Evolutionary conservation across 164 flowering plant genomes (phyloP).

Genomic region (Berberis vulgaris): DNA sequence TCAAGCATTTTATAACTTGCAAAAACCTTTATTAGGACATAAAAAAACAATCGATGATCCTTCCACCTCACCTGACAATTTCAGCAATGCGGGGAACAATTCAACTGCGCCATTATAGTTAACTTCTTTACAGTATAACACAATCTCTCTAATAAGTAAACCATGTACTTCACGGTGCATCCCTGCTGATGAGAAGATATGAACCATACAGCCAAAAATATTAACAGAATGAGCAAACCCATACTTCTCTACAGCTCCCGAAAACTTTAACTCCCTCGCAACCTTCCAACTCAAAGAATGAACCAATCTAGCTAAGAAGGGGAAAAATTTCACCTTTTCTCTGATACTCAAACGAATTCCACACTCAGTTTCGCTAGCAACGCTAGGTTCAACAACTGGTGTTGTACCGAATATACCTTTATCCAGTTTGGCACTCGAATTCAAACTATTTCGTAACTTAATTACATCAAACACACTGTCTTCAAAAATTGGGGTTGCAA

Average conservation of each 20-base stretch:
- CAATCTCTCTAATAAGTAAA: constrained; percentile 36
- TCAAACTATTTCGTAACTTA: no score
- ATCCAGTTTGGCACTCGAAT: no score
- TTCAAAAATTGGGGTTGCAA: no score
- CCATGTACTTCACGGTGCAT: constrained; percentile 29
- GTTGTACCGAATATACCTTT: neutral
- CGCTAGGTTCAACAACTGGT: neutral
- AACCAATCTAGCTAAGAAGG: constrained; percentile 26
- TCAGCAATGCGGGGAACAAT: constrained; percentile 23
- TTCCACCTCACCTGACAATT: constrained; percentile 10
- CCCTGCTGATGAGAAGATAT: constrained; percentile 37
- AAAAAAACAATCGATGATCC: constrained; percentile 13
- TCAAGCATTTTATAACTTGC: constrained; percentile 40
- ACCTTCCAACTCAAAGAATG: constrained; percentile 40
- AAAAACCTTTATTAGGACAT: constrained; percentile 44
- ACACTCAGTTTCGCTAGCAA: neutral
- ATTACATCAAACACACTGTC: no score
- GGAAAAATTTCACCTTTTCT: neutral
- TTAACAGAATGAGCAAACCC: constrained; percentile 34
- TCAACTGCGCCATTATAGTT: constrained; percentile 18
- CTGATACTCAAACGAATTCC: neutral
- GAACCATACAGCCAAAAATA: constrained; percentile 28
- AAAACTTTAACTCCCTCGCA: constrained; percentile 25
- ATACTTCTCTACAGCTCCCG: constrained; percentile 19
- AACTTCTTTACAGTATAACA: constrained; percentile 20